Evolutionary conservation across 2,329 filamentous ascomycete species (phyloP).

Genomic region (Piedraia hortae): DNA sequence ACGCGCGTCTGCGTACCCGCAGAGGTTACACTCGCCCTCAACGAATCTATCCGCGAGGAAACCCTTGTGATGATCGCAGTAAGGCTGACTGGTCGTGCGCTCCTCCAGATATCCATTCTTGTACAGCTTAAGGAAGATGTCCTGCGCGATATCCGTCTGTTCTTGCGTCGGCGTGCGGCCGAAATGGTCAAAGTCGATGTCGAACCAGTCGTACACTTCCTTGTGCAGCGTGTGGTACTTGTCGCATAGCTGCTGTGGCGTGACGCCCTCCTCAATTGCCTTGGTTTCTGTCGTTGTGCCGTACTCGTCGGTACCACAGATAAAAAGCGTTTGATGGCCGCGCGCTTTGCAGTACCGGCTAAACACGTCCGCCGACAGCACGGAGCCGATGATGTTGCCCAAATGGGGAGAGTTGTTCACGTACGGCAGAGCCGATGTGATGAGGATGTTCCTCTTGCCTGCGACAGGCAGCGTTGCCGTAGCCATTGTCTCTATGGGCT

Average conservation of each 20-base stretch:
- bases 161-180: constrained; percentile 69
- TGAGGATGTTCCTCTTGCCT: constrained; percentile 56
- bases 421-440: constrained; percentile 79
- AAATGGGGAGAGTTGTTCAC: constrained; percentile 52
- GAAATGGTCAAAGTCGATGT: constrained; percentile 83
- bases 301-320: constrained; percentile 84
- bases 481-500: too few relatives aligned
- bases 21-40: constrained; percentile 52
- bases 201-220: constrained; percentile 87
- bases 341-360: constrained; percentile 48
- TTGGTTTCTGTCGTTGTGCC: constrained; percentile 91
- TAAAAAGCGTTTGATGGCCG: constrained; percentile 51
- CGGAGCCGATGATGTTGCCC: constrained; percentile 67
- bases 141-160: constrained; percentile 80
- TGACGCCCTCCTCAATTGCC: constrained; percentile 64
- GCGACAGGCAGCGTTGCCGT: constrained; percentile 21
- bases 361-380: constrained; percentile 69
- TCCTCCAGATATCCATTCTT: constrained; percentile 75
- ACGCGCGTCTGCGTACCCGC: constrained; percentile 25
- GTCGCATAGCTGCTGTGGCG: constrained; percentile 59
- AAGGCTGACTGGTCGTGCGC: constrained; percentile 66
- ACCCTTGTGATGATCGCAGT: constrained; percentile 35
- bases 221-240: constrained; percentile 82
- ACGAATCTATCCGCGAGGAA: constrained; percentile 74
- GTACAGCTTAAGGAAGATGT: constrained; percentile 67